These are phyloP conservation scores for Populus hybrid DNA, from an alignment of 441 rosid genomes.

Conservation along the genomic window DNA sequence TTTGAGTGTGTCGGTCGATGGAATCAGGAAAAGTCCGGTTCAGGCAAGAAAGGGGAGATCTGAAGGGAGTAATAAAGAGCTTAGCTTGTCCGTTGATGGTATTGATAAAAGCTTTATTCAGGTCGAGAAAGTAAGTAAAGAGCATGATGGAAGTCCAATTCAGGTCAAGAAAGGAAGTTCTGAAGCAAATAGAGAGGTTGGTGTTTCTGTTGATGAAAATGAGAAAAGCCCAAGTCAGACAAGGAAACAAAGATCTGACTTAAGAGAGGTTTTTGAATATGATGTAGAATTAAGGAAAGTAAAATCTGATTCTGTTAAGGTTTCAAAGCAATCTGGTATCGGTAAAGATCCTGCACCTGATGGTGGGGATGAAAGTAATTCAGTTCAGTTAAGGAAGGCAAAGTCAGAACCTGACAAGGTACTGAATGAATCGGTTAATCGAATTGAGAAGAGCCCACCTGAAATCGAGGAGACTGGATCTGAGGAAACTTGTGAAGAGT, in stretches of 20 bases:
- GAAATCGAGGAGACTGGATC: conserved; percentile 33
- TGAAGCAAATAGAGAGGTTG: conserved; percentile 23
- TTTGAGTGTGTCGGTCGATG: conserved; percentile 22
- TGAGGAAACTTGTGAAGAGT: conserved; percentile 44
- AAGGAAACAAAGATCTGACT: conserved; percentile 38
- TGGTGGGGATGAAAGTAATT: conserved; percentile 18
- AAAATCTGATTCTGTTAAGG: conserved; percentile 15
- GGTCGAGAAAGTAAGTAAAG: conserved; percentile 13
- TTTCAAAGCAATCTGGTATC: background rate
- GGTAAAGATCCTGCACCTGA: conserved; percentile 17
- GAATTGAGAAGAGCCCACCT: conserved; percentile 30
- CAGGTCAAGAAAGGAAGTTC: conserved; percentile 34
- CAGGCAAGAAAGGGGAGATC: conserved; percentile 31
- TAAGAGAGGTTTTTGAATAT: conserved; percentile 19
- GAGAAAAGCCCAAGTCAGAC: conserved; percentile 40
- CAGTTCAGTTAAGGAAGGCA: conserved; percentile 35
- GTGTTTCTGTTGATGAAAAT: conserved; percentile 25
- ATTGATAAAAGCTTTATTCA: conserved; percentile 29
- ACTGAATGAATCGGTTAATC: conserved; percentile 23
- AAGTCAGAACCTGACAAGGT: conserved; percentile 36
- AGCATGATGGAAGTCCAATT: conserved; percentile 27
- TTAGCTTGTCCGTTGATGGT: conserved; percentile 28
- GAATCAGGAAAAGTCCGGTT: conserved; percentile 35
- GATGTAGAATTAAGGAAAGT: conserved; percentile 22
- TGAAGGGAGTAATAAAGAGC: conserved; percentile 16